Percentiles rank a stretch among this genome's conserved stretches.
Evolutionary conservation across 768 basidiomycete genomes (phyloP).

Genomic region (Lyophyllum atratum): DNA sequence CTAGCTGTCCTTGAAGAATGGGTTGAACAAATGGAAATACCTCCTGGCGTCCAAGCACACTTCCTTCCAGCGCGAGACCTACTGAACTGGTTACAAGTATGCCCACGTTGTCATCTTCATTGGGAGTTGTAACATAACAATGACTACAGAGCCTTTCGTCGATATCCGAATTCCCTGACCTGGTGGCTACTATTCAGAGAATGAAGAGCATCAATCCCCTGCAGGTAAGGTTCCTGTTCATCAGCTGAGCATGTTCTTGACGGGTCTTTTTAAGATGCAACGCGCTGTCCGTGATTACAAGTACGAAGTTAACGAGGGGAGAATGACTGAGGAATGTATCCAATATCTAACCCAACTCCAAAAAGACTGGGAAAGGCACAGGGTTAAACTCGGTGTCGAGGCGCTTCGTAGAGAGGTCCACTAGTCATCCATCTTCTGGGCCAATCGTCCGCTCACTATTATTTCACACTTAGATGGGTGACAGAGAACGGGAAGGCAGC

Average conservation of each 20-base stretch:
- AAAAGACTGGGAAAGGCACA: constrained; percentile 95
- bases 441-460: constrained; percentile 7
- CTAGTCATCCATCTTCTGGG: neutral
- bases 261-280: constrained; percentile 65
- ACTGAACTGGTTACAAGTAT: constrained; percentile 82
- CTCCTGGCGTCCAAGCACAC: constrained; percentile 76
- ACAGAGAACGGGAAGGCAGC: constrained; percentile 66
- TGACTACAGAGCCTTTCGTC: constrained; percentile 74
- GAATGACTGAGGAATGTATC: constrained; percentile 93
- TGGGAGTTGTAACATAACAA: neutral
- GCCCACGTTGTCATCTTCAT: constrained; percentile 8
- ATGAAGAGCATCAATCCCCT: constrained; percentile 89
- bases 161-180: constrained; percentile 81
- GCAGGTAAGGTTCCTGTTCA: constrained; percentile 51
- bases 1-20: constrained; percentile 87
- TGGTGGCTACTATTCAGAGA: constrained; percentile 88
- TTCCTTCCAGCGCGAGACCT: constrained; percentile 85
- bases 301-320: constrained; percentile 90
- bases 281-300: constrained; percentile 91
- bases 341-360: constrained; percentile 95
- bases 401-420: constrained; percentile 80
- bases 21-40: constrained; percentile 80
- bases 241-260: constrained; percentile 5
- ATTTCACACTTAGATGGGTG: constrained; percentile 54
- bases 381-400: constrained; percentile 85